Evolutionary conservation across 306 rosid species (phyloP).

Genomic region (Styphnolobium japonicum): DNA sequence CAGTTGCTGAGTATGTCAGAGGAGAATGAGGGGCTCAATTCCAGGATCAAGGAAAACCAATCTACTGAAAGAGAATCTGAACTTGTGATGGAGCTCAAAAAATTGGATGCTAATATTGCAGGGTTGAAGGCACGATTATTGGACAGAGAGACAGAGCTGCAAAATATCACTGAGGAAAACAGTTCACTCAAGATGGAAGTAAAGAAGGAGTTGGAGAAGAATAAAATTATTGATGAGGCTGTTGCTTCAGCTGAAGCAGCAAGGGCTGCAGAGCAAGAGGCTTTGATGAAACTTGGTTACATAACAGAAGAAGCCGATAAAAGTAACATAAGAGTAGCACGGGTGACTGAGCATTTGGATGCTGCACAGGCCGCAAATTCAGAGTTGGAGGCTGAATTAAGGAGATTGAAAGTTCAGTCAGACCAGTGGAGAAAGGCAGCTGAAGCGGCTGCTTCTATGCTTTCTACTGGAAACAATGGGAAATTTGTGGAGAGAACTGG

Average conservation of each 20-base stretch:
- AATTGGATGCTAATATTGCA: slow-evolving; percentile 45
- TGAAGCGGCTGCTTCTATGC: slow-evolving; percentile 83
- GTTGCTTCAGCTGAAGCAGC: slow-evolving; percentile 49
- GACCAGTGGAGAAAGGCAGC: slow-evolving; percentile 99
- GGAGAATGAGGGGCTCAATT: slow-evolving; percentile 39
- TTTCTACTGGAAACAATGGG: slow-evolving; percentile 69
- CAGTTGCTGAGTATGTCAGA: slow-evolving; percentile 43
- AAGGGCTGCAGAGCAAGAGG: slow-evolving; percentile 65
- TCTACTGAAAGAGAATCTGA: slow-evolving; percentile 41
- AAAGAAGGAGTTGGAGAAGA: slow-evolving; percentile 45
- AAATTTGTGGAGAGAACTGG: slow-evolving; percentile 55
- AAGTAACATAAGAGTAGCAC: slow-evolving; percentile 49
- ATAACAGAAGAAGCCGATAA: slow-evolving; percentile 67
- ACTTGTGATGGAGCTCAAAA: slow-evolving; percentile 43
- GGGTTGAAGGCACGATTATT: slow-evolving; percentile 56
- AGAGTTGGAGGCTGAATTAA: slow-evolving; percentile 83
- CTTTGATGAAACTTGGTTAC: slow-evolving; percentile 54
- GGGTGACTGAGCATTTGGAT: slow-evolving; percentile 80
- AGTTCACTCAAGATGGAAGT: slow-evolving; percentile 53
- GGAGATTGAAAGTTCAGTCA: slow-evolving; percentile 84
- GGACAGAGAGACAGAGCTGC: slow-evolving; percentile 65
- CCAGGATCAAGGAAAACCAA: slow-evolving; percentile 27
- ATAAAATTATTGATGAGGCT: slow-evolving; percentile 36
- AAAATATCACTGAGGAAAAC: slow-evolving; percentile 55
- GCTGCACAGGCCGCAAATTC: slow-evolving; percentile 69